These are phyloP conservation scores for Parascedosporium putredinis DNA, from an alignment of 2,329 filamentous ascomycete genomes.

Conservation along the genomic window DNA sequence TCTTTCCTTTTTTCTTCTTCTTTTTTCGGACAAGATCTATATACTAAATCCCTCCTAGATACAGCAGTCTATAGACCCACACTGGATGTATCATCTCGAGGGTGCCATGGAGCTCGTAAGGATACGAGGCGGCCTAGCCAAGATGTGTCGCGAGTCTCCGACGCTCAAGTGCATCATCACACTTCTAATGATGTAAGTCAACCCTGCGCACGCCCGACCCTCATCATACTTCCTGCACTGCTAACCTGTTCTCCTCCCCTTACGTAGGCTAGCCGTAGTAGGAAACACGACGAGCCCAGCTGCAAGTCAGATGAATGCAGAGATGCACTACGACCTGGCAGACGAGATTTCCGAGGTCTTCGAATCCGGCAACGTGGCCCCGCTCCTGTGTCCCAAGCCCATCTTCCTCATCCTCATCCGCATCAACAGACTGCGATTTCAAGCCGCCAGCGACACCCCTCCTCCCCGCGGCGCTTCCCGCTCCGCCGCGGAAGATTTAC, in stretches of 20 bases:
- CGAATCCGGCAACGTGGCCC: constrained; percentile 12
- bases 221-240: constrained; percentile 10
- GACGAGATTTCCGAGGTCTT: constrained; percentile 17
- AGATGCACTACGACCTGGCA: constrained; percentile 16
- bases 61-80: constrained; percentile 8
- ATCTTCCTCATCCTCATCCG: constrained; percentile 23
- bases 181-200: background rate
- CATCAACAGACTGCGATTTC: constrained; percentile 24
- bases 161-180: background rate
- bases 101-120: constrained; percentile 11
- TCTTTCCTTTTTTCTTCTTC: no score
- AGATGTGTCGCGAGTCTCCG: background rate
- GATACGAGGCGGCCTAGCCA: background rate
- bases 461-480: constrained; percentile 11
- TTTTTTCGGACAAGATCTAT: no score
- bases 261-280: constrained; percentile 19
- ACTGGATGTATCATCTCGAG: constrained; percentile 11
- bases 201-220: background rate
- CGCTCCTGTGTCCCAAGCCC: constrained; percentile 19
- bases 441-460: constrained; percentile 10
- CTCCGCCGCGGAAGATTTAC: constrained; percentile 11
- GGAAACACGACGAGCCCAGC: constrained; percentile 26
- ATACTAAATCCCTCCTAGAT: constrained; percentile 5
- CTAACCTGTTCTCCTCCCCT: no score
- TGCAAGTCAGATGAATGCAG: constrained; percentile 17